Evolutionary conservation across 768 basidiomycete species (phyloP), one percentile per base, ranked within the genome.

Genomic region (Lanmaoa pseudosensibilis): DNA sequence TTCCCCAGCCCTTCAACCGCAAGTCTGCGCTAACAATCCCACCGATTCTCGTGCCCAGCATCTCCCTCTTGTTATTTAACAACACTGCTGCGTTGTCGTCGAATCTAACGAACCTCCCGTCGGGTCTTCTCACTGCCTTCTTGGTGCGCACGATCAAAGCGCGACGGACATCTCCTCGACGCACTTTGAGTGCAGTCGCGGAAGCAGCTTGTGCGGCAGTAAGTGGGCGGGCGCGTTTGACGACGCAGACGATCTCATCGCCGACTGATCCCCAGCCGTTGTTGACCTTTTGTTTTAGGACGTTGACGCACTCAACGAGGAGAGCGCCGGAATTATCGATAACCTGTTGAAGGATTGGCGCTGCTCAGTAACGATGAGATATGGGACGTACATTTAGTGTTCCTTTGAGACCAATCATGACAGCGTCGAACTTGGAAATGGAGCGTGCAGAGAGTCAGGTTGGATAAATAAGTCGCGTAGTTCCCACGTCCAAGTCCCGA

Each of bases 301-400:
- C 85, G 73, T 98, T 97, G 70, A 98, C 92, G 68, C 94, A 97
- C 78, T 98, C 96, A 40, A 94, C 87, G 58, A 96, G 77, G 59
- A 98, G 80, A 8, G 93, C 95, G 33, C 96, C 96, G 7, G 96
- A 94, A 74, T 98, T 98, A 79, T 98, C 96, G 72, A 98, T 97
- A 61, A 93, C 87, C 92, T 94, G 54, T 36, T 36, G 27, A 15
- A 16, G 57, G 12, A 52, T 60, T 27, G 36, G 15, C n/a, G 8
- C 59, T 38, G 34, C 49, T 41, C 36, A 23, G 18, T 30, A 9
- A 19, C 21, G 39, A 40, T 4, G 25, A 47, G 37, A 25, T 18
- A 36, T 43, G 16, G 23, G 27, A 73, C 83, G 53, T 62, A 92
- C 93, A 76, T 93, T 94, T 57, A 98, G 83, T 0, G 87, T 93